These are phyloP conservation scores for Maudiozyma humilis DNA, from an alignment of 1,139 yeast species.

Conservation along the genomic window DNA sequence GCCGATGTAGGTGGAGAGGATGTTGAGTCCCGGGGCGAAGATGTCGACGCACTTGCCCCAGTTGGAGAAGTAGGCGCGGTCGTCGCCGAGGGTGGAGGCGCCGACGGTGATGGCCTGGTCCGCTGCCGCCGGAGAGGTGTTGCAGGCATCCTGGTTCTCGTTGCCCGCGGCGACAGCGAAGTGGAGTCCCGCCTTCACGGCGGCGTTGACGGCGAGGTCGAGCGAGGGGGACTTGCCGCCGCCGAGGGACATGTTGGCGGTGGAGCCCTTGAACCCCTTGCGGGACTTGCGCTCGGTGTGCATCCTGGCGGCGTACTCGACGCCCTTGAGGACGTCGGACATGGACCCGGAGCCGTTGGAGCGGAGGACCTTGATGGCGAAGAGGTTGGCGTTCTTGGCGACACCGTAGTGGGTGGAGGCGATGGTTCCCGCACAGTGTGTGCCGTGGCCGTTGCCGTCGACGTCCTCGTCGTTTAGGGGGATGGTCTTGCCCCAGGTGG, in stretches of 20 bases:
- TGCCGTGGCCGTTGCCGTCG: conserved; percentile 90
- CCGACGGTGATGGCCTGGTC: conserved; percentile 73
- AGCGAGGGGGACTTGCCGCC: conserved; percentile 80
- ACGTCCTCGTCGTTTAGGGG: conserved; percentile 74
- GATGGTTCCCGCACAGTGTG: conserved; percentile 83
- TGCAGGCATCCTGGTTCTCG: conserved; percentile 78
- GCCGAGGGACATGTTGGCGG: conserved; percentile 86
- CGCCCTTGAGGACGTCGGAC: conserved; percentile 78
- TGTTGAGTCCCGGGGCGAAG: conserved; percentile 78
- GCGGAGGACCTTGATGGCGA: conserved; percentile 71
- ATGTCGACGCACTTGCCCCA: conserved; percentile 80
- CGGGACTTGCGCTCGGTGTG: conserved; percentile 20
- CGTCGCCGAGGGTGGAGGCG: conserved; percentile 67
- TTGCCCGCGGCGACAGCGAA: conserved; percentile 89
- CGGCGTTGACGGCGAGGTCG: conserved; percentile 77
- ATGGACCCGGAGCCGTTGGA: conserved; percentile 73
- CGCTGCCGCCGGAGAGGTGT: conserved; percentile 75
- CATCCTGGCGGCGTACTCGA: conserved; percentile 55
- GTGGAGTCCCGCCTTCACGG: conserved; percentile 70
- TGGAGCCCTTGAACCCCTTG: conserved; percentile 67
- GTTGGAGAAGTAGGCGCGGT: conserved; percentile 74
- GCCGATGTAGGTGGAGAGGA: conserved; percentile 80
- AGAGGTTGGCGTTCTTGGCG: conserved; percentile 65
- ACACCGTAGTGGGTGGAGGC: conserved; percentile 74
- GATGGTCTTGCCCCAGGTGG: conserved; percentile 86